These are phyloP conservation scores for Chlorella sp. DNA, from an alignment of 139 green algal genomes.

Conservation along the genomic window DNA sequence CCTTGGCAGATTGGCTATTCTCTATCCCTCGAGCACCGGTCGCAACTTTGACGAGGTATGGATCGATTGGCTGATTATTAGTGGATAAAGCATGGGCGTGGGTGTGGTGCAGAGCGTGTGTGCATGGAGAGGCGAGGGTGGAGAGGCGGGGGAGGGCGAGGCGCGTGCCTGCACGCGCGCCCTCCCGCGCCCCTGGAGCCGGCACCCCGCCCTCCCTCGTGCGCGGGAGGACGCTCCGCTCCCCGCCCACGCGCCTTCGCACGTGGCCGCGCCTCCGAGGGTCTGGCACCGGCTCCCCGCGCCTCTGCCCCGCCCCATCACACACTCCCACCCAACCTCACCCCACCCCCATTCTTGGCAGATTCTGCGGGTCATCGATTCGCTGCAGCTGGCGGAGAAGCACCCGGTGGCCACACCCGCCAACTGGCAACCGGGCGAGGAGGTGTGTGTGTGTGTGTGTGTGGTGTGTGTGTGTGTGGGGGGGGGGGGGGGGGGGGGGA, in stretches of 20 bases:
- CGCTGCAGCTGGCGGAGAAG: conserved; percentile 66
- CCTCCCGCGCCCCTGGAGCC: too few relatives aligned
- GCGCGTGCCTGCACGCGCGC: not conserved
- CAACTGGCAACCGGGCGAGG: conserved; percentile 61
- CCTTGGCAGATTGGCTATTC: conserved; percentile 62
- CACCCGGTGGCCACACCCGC: conserved; percentile 62
- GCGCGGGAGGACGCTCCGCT: too few relatives aligned
- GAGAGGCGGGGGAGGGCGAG: not conserved
- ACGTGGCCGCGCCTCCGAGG: too few relatives aligned
- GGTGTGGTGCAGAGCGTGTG: too few relatives aligned
- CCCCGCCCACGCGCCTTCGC: too few relatives aligned
- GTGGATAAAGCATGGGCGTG: too few relatives aligned
- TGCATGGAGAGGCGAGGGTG: not conserved
- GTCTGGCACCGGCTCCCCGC: too few relatives aligned
- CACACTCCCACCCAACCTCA: not conserved
- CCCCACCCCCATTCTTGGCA: not conserved
- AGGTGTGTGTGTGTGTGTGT: not conserved
- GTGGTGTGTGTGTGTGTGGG: not conserved
- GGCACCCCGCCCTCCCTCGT: too few relatives aligned
- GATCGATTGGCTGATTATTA: too few relatives aligned
- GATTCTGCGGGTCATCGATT: conserved; percentile 74
- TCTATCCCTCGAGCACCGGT: conserved; percentile 76
- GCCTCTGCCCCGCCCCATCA: not conserved
- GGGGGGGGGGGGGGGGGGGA: not conserved
- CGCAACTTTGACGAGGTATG: conserved; percentile 70